Percentiles rank a stretch among this genome's conserved stretches.
These are phyloP conservation scores for Ceratobasidium sp. DNA, from an alignment of 1,284 basidiomycete species.

Conservation along the genomic window DNA sequence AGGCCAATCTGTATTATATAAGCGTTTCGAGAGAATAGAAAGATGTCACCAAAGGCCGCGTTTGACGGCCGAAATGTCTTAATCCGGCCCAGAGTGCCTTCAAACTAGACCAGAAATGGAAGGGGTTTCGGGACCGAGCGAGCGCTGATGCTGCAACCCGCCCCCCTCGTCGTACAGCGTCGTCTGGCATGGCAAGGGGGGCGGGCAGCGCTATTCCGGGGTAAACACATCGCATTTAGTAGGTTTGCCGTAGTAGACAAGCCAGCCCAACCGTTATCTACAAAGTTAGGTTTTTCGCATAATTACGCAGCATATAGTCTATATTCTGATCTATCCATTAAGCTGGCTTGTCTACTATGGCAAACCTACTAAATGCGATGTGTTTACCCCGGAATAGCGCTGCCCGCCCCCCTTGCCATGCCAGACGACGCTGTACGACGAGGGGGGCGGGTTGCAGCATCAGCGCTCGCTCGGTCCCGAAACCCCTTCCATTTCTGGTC, in stretches of 20 bases:
- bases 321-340: too few species aligned
- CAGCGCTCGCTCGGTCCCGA: constrained; percentile 4
- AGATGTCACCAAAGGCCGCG: constrained; percentile 7
- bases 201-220: neutral
- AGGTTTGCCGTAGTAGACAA: constrained; percentile 1
- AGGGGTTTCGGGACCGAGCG: neutral
- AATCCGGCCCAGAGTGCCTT: neutral
- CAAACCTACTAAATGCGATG: too few species aligned
- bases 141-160: constrained; percentile 7
- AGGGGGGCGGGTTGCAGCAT: constrained; percentile 3
- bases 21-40: constrained; percentile 5
- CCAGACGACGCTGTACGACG: constrained; percentile 1
- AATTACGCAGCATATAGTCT: too few species aligned
- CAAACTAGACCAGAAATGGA: neutral
- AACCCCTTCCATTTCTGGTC: constrained; percentile 1
- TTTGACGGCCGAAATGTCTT: neutral
- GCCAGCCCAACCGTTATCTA: too few species aligned
- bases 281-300: too few species aligned
- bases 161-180: constrained; percentile 2
- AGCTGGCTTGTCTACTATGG: neutral
- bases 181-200: neutral
- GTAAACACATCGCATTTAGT: too few species aligned
- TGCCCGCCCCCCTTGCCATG: neutral
- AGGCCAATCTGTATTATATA: constrained; percentile 9
- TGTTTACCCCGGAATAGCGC: neutral